Evolutionary conservation across 2,329 filamentous ascomycete genomes (phyloP), one percentile per base, ranked within the genome.

Genomic region (Cytospora schulzeri): DNA sequence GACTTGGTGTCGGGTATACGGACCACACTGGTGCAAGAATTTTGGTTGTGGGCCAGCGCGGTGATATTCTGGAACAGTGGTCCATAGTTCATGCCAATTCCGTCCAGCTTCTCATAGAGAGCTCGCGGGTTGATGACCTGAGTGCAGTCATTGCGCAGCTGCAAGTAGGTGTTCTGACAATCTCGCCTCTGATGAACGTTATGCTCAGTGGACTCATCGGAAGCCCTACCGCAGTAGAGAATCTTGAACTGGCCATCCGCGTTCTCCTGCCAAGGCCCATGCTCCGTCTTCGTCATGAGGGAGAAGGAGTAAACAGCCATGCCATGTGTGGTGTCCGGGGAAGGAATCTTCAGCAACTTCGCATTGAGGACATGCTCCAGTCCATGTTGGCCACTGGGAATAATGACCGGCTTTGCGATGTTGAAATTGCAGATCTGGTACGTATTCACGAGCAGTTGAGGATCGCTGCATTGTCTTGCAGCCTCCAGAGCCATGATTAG

Each of bases 11-110:
- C 78, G 0, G 82, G 80, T 5, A 84, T 74, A 9, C 72, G 70
- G 5, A 85, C 71, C 3, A 72, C 74, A 59, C 75, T 76, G 45
- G 77, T 70, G 56, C 78, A 80, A 11, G 71, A 65, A 19, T 72
- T 70, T 26, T 72, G 66, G 1, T 75, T 70, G 48, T 74, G 79
- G 14, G 76, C 68, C 2, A 76, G 69, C 15, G 73, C 70, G 3
- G 65, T 69, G 33, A 85, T 76, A 64, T 85, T 85, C 53, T 78
- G 81, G 69, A 85, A 85, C 3, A 78, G 70, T 1, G 78, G 73
- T 0, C 83, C 83, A 61, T 85, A 85, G 57, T 81, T 78, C 74
- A 85, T 79, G 15, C 83, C 83, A 1, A 83, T 76, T 12, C 78
- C 76, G 60, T 84, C 79, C 7, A 85, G 73, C 5, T 74, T 72